Evolutionary conservation across 805 yeast genomes (phyloP).

Genomic region (Clavispora carvajalis): DNA sequence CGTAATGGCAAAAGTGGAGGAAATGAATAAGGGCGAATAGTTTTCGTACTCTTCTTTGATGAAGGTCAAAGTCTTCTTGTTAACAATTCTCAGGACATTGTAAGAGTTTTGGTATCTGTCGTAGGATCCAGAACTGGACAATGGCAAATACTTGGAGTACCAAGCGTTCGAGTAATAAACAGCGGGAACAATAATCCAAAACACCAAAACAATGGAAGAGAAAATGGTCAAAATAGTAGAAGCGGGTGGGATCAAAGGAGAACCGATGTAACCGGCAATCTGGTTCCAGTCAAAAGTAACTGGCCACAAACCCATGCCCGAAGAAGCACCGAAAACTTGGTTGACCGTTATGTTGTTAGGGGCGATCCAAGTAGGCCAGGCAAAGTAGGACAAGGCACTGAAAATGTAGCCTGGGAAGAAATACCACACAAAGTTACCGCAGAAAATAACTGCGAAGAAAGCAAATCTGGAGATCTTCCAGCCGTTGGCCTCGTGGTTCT

Average conservation of each 20-base stretch:
- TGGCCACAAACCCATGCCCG: constrained; percentile 64
- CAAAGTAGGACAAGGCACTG: constrained; percentile 53
- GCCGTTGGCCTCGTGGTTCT: constrained; percentile 51
- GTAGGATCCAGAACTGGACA: constrained; percentile 44
- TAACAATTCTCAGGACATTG: constrained; percentile 45
- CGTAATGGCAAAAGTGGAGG: constrained; percentile 54
- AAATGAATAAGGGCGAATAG: constrained; percentile 61
- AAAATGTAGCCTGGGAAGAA: constrained; percentile 61
- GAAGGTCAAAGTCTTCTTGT: constrained; percentile 34
- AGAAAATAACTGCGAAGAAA: constrained; percentile 42
- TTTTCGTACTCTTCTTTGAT: constrained; percentile 43
- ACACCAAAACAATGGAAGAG: constrained; percentile 25
- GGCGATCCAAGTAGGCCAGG: constrained; percentile 64
- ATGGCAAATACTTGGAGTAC: constrained; percentile 57
- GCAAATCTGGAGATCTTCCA: constrained; percentile 54
- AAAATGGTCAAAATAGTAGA: constrained; percentile 44
- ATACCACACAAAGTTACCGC: constrained; percentile 42
- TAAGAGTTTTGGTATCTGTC: constrained; percentile 49
- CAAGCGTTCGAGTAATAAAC: constrained; percentile 51
- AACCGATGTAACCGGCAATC: constrained; percentile 50
- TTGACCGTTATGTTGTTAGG: constrained; percentile 56
- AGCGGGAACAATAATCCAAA: constrained; percentile 51
- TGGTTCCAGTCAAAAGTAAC: constrained; percentile 68
- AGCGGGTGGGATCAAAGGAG: constrained; percentile 63
- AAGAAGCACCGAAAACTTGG: constrained; percentile 56